Base-by-base conservation (phyloP, 2,329 filamentous ascomycete genomes). In the Byssochlamys sp. region DNA sequence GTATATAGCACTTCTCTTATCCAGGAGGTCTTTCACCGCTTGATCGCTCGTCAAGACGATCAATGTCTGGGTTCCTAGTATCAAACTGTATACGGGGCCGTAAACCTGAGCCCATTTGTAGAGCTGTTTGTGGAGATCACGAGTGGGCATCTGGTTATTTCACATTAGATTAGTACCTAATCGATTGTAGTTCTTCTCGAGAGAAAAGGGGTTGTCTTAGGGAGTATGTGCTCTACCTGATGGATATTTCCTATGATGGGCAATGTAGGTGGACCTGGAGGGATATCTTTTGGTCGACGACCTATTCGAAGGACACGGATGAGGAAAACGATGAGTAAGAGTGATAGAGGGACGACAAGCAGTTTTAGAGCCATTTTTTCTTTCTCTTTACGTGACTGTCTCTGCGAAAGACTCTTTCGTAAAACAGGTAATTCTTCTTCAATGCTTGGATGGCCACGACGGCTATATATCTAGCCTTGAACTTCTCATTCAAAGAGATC, bases 211-310 rank as follows among this genome's bases (percentile, higher is more conserved):
- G 10, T 11, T 28, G 49, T 3, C 2, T 51, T 5, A 10, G 14
- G 12, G 49, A 14, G 12, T 9, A 9, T 45, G 31, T 53, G 10
- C 48, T 26, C 9, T 28, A 62, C 49, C 49, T 63, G 74, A 61
- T 81, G 79, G 1, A 82, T 62, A 52, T 82, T 82, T 4, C 80
- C 80, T 5, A 82, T 64, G 1, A 82, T 57, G 0, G 80, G 80
- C 1, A 81, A 33, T 0, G 79, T 80, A 1, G 78, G 78, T 4
- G 80, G 80, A 0, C 80, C 80, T 0, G 80, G 79, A 9, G 80
- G 79, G 35, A 69, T 76, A 64, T 28, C 49, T 51, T 51, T 51
- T 28, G 49, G 49, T 14, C 49, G 49, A 51, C 49, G 49, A 1
- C 49, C 49, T 14, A 28, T 51, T 26, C 49, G 19, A 3, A 51